These are phyloP conservation scores for Choanephora cucurbitarum DNA, from an alignment of 371 early-diverging fungal species.

Conservation along the genomic window DNA sequence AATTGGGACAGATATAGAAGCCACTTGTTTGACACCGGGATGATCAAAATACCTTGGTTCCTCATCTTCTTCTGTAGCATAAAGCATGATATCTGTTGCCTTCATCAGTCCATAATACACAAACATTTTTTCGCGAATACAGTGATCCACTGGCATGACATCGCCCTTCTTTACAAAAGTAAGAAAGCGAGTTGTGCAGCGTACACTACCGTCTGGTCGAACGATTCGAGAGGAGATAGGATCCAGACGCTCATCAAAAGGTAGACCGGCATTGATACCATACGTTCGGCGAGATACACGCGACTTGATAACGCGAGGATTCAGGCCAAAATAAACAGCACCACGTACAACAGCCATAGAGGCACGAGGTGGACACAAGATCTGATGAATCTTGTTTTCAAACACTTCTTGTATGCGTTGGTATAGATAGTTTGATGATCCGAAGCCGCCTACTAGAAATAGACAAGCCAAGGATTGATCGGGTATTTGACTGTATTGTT, in stretches of 20 bases:
- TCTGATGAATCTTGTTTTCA: slow-evolving; percentile 28
- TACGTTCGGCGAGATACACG: slow-evolving; percentile 63
- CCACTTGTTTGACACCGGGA: slow-evolving; percentile 39
- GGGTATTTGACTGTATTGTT: slow-evolving; percentile 28
- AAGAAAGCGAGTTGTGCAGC: slow-evolving; percentile 48
- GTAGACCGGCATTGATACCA: slow-evolving; percentile 62
- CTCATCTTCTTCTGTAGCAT: slow-evolving; percentile 41
- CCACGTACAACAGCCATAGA: slow-evolving; percentile 53
- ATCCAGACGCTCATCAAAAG: slow-evolving; percentile 45
- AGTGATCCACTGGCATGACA: slow-evolving; percentile 44
- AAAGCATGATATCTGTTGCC: slow-evolving; percentile 48
- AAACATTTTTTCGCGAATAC: slow-evolving; percentile 50
- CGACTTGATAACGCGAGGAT: slow-evolving; percentile 52
- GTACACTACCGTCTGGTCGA: slow-evolving; percentile 48
- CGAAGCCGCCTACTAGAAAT: slow-evolving; percentile 54
- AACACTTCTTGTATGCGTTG: slow-evolving; percentile 39
- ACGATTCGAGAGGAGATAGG: slow-evolving; percentile 34
- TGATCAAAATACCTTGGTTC: slow-evolving; percentile 46
- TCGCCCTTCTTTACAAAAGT: slow-evolving; percentile 46
- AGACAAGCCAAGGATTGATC: slow-evolving; percentile 34
- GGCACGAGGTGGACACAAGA: slow-evolving; percentile 47
- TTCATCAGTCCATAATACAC: slow-evolving; percentile 49
- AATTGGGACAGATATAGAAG: slow-evolving; percentile 49
- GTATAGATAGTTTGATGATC: slow-evolving; percentile 48
- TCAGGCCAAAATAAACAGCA: slow-evolving; percentile 53